Base-by-base conservation (phyloP, 768 basidiomycete species). In the Neoboletus brunneissimus region DNA sequence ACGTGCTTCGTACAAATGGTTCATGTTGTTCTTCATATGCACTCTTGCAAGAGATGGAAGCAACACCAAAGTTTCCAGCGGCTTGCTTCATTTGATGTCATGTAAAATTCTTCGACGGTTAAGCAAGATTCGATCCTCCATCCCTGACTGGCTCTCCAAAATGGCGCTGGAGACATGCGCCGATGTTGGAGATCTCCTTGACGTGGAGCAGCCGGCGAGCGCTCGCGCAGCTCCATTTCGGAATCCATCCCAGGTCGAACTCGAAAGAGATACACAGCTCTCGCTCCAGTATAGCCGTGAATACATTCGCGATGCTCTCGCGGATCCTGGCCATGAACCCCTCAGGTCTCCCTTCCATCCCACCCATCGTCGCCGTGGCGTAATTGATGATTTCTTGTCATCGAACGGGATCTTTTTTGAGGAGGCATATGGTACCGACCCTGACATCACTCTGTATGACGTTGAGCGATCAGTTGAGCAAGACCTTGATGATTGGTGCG, bases 171-270 rank as follows among this genome's bases (percentile, higher is more conserved):
- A 73, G 31, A 31, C 31, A 31, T 31, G 31, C 31, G 4, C 31
- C 11, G 9, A 10, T 31, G 9, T 31, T 31, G 41, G 59, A 47
- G 44, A 16, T 31, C 31, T 49, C 6, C 55, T 79, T 25, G 63
- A 74, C 54, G 38, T 78, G 77, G 78, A 53, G 22, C 34, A 49
- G 20, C 22, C n/a, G n/a, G n/a, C 74, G 70, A 71, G 49, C 47
- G 8, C 69, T 67, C 6, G 50, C 55, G 7, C 40, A 55, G 8
- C 58, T 69, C n/a, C 50, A 72, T 53, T 52, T 71, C 34, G 22
- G 50, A 49, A 22, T 15, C 55, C 55, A 25, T 56, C 55, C 4
- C 50, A 51, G 32, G 49, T 3, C 6, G 51, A 53, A 15, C 51
- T 57, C 20, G 12, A 5, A 1, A 46, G 47, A n/a, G 75, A 78